Evolutionary conservation across 2,329 filamentous ascomycete species (phyloP).

Genomic region (Akanthomyces lecanii): DNA sequence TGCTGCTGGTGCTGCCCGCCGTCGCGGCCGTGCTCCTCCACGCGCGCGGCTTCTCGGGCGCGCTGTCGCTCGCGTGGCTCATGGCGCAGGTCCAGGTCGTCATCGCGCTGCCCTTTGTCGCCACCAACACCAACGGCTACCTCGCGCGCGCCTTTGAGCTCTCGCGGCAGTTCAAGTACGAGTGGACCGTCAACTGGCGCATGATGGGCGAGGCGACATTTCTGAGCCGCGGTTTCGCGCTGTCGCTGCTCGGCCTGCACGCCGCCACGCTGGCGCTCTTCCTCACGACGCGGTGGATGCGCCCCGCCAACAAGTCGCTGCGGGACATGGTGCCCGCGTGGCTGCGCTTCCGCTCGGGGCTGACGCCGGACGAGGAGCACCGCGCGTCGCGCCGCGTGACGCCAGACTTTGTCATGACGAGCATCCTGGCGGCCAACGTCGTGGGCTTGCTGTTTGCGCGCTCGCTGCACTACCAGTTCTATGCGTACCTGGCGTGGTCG

Average conservation of each 20-base stretch:
- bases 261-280: slow-evolving; percentile 63
- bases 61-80: slow-evolving; percentile 64
- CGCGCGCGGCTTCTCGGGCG: slow-evolving; percentile 60
- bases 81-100: slow-evolving; percentile 75
- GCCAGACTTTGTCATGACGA: slow-evolving; percentile 69
- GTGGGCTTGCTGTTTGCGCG: slow-evolving; percentile 82
- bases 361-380: slow-evolving; percentile 48
- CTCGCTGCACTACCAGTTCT: slow-evolving; percentile 93
- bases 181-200: slow-evolving; percentile 99
- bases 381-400: slow-evolving; percentile 57
- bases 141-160: slow-evolving; percentile 83
- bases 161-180: slow-evolving; percentile 85
- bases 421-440: slow-evolving; percentile 69
- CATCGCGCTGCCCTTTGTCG: slow-evolving; percentile 63
- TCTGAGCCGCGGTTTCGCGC: slow-evolving; percentile 63
- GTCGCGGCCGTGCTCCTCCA: slow-evolving; percentile 73
- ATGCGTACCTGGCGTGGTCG: slow-evolving; percentile 84
- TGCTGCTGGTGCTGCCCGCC: slow-evolving; percentile 78
- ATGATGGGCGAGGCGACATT: slow-evolving; percentile 85
- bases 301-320: slow-evolving; percentile 58
- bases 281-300: slow-evolving; percentile 65
- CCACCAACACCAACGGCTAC: slow-evolving; percentile 65
- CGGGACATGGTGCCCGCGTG: slow-evolving; percentile 48
- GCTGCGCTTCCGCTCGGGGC: slow-evolving; percentile 41
- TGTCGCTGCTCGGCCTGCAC: slow-evolving; percentile 63